Conservation (phyloP, 371 early-diverging fungal genomes). For the Syncephalastrum monosporum region DNA sequence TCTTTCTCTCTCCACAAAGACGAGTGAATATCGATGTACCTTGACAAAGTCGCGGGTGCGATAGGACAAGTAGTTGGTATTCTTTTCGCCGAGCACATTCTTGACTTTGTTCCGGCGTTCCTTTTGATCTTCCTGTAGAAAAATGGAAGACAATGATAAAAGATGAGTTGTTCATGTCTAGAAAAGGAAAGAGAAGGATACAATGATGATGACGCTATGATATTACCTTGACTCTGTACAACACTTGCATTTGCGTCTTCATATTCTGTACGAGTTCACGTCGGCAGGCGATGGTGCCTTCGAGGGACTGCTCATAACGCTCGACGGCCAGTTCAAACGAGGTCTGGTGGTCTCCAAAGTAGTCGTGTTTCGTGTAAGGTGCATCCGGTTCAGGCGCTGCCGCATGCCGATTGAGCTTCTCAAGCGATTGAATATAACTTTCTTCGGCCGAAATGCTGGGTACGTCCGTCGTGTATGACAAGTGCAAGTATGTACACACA, state of each 20-base stretch:
- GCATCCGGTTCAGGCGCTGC: constrained; percentile 9
- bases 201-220: background rate
- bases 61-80: constrained; percentile 11
- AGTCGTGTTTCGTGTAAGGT: constrained; percentile 6
- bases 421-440: constrained; percentile 11
- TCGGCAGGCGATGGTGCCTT: constrained; percentile 7
- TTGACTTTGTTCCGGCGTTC: constrained; percentile 14
- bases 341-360: constrained; percentile 6
- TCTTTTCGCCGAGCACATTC: constrained; percentile 14
- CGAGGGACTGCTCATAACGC: constrained; percentile 6
- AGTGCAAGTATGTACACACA: too few relatives aligned
- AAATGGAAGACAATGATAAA: too few relatives aligned
- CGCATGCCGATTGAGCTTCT: constrained; percentile 4
- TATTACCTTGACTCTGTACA: constrained; percentile 12
- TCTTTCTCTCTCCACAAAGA: background rate
- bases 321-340: constrained; percentile 7
- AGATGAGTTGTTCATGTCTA: too few relatives aligned
- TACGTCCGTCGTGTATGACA: too few relatives aligned
- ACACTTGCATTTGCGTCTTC: constrained; percentile 10
- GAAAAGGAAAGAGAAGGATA: background rate
- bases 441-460: constrained; percentile 15
- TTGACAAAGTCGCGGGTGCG: constrained; percentile 11
- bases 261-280: constrained; percentile 12
- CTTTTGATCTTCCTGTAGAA: constrained; percentile 11
- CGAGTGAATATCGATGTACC: background rate